phyloP scores from a whole-genome alignment of 2,329 filamentous ascomycete genomes.

The Basipetospora chlamydospora region DNA sequence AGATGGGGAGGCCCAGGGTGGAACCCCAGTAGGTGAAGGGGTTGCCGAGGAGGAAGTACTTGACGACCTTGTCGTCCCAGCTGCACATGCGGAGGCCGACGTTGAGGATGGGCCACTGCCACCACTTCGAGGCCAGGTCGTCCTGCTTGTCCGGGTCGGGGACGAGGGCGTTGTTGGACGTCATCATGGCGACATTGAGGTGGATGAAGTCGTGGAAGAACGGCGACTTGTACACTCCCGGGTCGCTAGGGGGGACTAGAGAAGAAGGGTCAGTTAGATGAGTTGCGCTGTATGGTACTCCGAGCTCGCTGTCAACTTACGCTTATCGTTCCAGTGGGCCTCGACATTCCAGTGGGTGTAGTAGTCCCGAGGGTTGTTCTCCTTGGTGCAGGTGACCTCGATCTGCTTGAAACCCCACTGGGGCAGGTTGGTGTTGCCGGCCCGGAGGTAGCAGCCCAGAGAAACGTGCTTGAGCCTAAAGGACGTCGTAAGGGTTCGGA shows the following conservation, averaged over 20 bases:
- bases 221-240: slow-evolving; percentile 86
- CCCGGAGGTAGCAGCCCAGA: slow-evolving; percentile 84
- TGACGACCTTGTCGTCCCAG: slow-evolving; percentile 90
- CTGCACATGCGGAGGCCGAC: slow-evolving; percentile 97
- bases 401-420: slow-evolving; percentile 99
- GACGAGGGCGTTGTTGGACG: slow-evolving; percentile 94
- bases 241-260: slow-evolving; percentile 75
- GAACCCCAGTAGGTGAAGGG: slow-evolving; percentile 92
- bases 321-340: slow-evolving; percentile 82
- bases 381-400: slow-evolving; percentile 87
- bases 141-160: slow-evolving; percentile 98
- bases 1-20: slow-evolving; percentile 60
- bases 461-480: slow-evolving; percentile 76
- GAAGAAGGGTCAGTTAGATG: not conserved
- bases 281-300: too few relatives aligned
- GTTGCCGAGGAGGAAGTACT: slow-evolving; percentile 97
- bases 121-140: slow-evolving; percentile 88
- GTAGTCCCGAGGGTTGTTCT: slow-evolving; percentile 79
- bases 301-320: slow-evolving; percentile 42
- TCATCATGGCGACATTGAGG: slow-evolving; percentile 99
- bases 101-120: slow-evolving; percentile 95
- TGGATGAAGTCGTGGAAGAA: slow-evolving; percentile 98
- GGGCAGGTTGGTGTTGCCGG: slow-evolving; percentile 88
- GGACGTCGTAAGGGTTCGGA: slow-evolving; percentile 83
- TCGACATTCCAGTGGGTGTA: slow-evolving; percentile 99